phyloP scores from a whole-genome alignment of 768 basidiomycete genomes.

The Filobasidium floriforme region DNA sequence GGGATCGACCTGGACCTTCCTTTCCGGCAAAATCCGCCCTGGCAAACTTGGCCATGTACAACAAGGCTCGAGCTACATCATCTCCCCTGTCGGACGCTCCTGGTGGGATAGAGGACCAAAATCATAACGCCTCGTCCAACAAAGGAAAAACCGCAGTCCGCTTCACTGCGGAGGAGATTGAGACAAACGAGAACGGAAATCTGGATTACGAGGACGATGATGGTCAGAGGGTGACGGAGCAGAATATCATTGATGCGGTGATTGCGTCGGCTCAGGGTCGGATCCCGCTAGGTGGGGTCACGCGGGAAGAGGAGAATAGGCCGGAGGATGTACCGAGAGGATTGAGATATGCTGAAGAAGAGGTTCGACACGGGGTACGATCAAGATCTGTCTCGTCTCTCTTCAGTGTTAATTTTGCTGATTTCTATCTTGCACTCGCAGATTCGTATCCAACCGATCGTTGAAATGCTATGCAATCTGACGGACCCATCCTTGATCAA shows the following conservation, averaged over 20 bases:
- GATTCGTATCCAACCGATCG: constrained; percentile 18
- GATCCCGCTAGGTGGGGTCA: not conserved
- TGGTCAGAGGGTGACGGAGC: not conserved
- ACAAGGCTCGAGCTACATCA: too few species aligned
- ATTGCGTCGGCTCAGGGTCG: not conserved
- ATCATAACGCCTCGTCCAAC: too few species aligned
- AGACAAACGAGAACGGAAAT: too few species aligned
- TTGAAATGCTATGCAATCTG: not conserved
- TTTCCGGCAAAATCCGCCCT: too few species aligned
- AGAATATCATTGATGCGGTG: not conserved
- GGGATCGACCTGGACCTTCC: too few species aligned
- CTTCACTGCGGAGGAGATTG: too few species aligned
- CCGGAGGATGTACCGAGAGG: constrained; percentile 6
- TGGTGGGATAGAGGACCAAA: too few species aligned
- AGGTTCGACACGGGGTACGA: constrained; percentile 12
- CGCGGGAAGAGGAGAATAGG: not conserved
- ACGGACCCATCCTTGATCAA: constrained; percentile 7
- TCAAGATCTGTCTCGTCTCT: not conserved
- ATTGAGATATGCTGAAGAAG: not conserved
- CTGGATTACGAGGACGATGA: too few species aligned
- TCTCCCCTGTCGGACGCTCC: too few species aligned
- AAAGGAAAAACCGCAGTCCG: too few species aligned
- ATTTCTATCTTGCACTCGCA: not conserved
- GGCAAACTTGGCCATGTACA: too few species aligned
- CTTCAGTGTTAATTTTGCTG: not conserved